phyloP scores from a whole-genome alignment of 495 filamentous ascomycete genomes.

The Schizothecium vesticola region DNA sequence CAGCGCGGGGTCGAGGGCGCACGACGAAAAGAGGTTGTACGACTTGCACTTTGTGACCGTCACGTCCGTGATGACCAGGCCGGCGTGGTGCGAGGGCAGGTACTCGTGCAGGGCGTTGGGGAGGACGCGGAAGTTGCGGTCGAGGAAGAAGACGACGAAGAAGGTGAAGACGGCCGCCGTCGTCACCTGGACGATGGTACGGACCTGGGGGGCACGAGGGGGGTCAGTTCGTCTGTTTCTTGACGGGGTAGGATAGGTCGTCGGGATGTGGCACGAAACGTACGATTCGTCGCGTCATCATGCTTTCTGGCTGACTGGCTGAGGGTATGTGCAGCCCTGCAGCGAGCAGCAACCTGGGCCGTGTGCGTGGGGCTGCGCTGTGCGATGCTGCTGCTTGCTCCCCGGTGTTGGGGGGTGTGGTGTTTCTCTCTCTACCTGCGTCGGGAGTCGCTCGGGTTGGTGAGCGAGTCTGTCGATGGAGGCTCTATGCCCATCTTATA shows the following conservation, averaged over 20 bases:
- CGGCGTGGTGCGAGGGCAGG: slow-evolving; percentile 74
- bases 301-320: not conserved
- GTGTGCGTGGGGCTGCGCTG: not conserved
- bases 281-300: slow-evolving; percentile 30
- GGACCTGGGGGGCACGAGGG: slow-evolving; percentile 54
- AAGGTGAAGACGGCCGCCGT: slow-evolving; percentile 61
- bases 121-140: slow-evolving; percentile 74
- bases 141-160: slow-evolving; percentile 67
- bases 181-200: slow-evolving; percentile 75
- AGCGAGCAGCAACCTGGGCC: not conserved
- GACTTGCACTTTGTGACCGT: slow-evolving; percentile 72
- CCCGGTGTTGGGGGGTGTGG: not conserved
- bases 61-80: slow-evolving; percentile 82
- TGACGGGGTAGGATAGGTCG: not conserved
- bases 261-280: slow-evolving; percentile 6
- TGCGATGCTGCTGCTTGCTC: not conserved
- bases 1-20: slow-evolving; percentile 62
- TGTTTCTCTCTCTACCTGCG: slow-evolving; percentile 1
- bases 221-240: not conserved
- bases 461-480: slow-evolving; percentile 5
- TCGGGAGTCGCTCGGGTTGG: not conserved
- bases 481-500: slow-evolving; percentile 20
- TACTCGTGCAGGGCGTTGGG: slow-evolving; percentile 76
- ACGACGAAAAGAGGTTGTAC: slow-evolving; percentile 70
- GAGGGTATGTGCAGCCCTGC: not conserved